Conservation (phyloP, 768 basidiomycete genomes). For the Xerocomellus amylosporus region DNA sequence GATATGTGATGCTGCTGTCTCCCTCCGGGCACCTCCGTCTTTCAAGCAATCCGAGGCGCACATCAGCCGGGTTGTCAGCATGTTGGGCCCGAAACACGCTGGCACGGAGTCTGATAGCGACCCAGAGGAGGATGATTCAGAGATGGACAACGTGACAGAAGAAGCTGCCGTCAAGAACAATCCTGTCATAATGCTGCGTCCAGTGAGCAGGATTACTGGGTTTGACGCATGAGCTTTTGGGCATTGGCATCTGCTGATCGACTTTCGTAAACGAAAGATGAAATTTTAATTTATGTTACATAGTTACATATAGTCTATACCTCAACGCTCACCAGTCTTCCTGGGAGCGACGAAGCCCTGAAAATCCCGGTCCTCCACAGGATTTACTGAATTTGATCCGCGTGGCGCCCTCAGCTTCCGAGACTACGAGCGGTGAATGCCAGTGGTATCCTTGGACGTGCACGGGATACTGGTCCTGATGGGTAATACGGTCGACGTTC, state of each 20-base stretch:
- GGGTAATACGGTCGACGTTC: too few species aligned
- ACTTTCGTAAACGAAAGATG: neutral
- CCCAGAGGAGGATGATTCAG: slow-evolving; percentile 49
- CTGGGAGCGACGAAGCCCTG: neutral
- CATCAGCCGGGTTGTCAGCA: slow-evolving; percentile 52
- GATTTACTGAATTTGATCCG: neutral
- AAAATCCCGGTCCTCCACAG: neutral
- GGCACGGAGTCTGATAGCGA: slow-evolving; percentile 59
- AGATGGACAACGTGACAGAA: slow-evolving; percentile 44
- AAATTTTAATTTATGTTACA: slow-evolving; percentile 24
- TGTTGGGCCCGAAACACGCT: slow-evolving; percentile 55
- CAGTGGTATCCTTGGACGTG: slow-evolving; percentile 29
- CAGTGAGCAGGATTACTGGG: slow-evolving; percentile 57
- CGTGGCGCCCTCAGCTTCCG: too few species aligned
- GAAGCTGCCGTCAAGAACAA: slow-evolving; percentile 41
- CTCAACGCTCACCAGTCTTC: neutral
- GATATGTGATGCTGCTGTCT: slow-evolving; percentile 50
- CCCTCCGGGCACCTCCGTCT: slow-evolving; percentile 47
- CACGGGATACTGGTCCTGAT: slow-evolving; percentile 22
- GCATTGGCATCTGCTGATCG: neutral
- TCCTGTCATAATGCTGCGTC: slow-evolving; percentile 56
- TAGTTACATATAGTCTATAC: slow-evolving; percentile 10
- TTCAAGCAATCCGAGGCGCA: slow-evolving; percentile 44
- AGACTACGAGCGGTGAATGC: too few species aligned
- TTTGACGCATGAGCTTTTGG: slow-evolving; percentile 37